A percentile compares a stretch with the other conserved stretches of the same genome.
Conservation (phyloP, 352 stramenopile species). For the Pythium aristosporum region DNA sequence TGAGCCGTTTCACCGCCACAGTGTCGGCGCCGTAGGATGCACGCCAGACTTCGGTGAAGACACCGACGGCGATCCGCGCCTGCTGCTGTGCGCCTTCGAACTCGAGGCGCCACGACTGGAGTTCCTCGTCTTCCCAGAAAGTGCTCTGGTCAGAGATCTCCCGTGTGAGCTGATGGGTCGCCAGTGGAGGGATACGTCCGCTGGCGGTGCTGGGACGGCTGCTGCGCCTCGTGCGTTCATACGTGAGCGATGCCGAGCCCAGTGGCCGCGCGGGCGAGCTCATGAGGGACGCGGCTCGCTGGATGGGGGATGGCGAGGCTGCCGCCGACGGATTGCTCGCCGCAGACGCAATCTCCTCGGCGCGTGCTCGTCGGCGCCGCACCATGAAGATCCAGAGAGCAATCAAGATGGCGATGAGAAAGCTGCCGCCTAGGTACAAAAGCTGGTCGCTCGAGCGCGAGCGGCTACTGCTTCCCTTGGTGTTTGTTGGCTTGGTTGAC, state of each 20-base stretch:
- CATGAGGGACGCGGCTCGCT: background rate
- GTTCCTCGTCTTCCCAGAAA: constrained; percentile 39
- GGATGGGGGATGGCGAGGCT: background rate
- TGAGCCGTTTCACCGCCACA: constrained; percentile 43
- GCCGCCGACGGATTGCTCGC: background rate
- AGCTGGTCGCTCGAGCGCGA: constrained; percentile 25
- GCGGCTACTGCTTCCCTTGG: background rate
- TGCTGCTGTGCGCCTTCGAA: constrained; percentile 33
- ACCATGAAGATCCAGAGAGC: constrained; percentile 24
- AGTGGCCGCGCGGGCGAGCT: background rate
- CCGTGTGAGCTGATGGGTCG: too few species aligned
- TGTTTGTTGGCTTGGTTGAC: background rate
- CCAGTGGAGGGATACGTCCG: too few species aligned
- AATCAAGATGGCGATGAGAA: constrained; percentile 36
- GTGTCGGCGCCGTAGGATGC: constrained; percentile 40
- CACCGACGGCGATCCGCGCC: constrained; percentile 25
- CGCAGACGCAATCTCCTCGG: background rate
- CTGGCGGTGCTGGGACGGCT: too few species aligned
- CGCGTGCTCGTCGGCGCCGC: constrained; percentile 17
- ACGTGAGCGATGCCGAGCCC: background rate
- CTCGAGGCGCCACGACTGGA: constrained; percentile 41
- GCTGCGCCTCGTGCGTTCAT: background rate
- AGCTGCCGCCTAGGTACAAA: constrained; percentile 39
- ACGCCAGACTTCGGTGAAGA: constrained; percentile 44
- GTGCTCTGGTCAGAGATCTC: constrained; percentile 4